Evolutionary conservation across 768 basidiomycete genomes (phyloP).

Genomic region (Collybia sordida): DNA sequence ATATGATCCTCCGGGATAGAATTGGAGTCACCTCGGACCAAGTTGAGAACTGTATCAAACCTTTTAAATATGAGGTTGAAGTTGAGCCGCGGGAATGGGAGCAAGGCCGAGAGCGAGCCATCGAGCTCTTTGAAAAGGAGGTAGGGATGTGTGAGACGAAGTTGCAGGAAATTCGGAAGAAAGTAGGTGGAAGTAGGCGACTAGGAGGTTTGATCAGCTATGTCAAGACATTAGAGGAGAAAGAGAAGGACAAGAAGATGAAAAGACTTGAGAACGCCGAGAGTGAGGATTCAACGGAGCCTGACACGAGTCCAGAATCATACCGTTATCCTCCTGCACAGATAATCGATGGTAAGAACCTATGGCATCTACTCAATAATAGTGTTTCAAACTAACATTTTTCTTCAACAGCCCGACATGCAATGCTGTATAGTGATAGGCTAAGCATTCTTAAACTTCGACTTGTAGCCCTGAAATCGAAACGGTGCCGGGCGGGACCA

Average conservation of each 20-base stretch:
- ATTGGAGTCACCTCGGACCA: conserved; percentile 96
- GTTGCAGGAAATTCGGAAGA: conserved; percentile 81
- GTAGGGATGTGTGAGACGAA: conserved; percentile 81
- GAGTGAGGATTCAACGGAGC: conserved; percentile 30
- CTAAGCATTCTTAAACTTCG: conserved; percentile 83
- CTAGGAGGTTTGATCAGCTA: conserved; percentile 76
- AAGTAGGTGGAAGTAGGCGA: conserved; percentile 85
- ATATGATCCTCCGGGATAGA: conserved; percentile 89
- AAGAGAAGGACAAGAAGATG: conserved; percentile 62
- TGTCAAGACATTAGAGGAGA: conserved; percentile 80
- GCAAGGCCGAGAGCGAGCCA: conserved; percentile 68
- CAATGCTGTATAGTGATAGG: conserved; percentile 84
- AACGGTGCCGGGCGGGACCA: conserved; percentile 85
- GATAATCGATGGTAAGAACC: conserved; percentile 88
- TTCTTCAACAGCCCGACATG: conserved; percentile 73
- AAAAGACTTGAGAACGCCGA: conserved; percentile 40
- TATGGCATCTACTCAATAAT: conserved; percentile 19
- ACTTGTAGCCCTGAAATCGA: conserved; percentile 81
- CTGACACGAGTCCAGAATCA: conserved; percentile 53
- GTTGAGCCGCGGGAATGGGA: conserved; percentile 95
- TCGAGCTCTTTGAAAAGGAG: conserved; percentile 85
- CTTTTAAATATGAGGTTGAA: conserved; percentile 98
- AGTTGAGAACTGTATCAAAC: conserved; percentile 99
- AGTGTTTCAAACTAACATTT: conserved; percentile 10
- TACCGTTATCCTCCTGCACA: conserved; percentile 93